A percentile compares a stretch with the other conserved stretches of the same genome.
phyloP scores from a whole-genome alignment of 2,329 filamentous ascomycete species.

The Exutisphaerella laricina region DNA sequence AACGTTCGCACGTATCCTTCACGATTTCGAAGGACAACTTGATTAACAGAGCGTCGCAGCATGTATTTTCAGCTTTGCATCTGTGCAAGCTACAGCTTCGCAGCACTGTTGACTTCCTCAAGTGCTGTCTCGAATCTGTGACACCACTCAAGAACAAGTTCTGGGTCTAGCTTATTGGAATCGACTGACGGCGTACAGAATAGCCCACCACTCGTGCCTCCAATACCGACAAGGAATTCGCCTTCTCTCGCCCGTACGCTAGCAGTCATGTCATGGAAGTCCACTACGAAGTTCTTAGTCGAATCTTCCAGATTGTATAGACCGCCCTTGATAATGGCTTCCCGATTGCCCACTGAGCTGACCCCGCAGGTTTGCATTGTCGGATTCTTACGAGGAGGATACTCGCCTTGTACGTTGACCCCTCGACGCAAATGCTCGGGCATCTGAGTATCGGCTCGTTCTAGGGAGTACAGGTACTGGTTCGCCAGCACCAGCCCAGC shows the following conservation, averaged over 20 bases:
- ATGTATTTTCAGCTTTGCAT: background rate
- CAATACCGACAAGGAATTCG: constrained; percentile 43
- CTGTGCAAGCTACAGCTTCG: background rate
- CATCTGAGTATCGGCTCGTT: constrained; percentile 35
- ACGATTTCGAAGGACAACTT: background rate
- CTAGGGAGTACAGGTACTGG: constrained; percentile 39
- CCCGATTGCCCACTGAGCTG: constrained; percentile 38
- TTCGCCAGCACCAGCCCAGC: constrained; percentile 40
- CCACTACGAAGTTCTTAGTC: constrained; percentile 37
- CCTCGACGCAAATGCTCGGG: constrained; percentile 29
- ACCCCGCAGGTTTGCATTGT: constrained; percentile 43
- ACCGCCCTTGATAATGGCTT: constrained; percentile 29
- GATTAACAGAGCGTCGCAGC: background rate
- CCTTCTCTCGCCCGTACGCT: constrained; percentile 42
- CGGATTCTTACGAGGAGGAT: constrained; percentile 29
- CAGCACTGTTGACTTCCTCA: constrained; percentile 15
- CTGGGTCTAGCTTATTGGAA: constrained; percentile 29
- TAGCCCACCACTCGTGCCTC: constrained; percentile 35
- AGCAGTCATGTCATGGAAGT: constrained; percentile 35
- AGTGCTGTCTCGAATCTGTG: constrained; percentile 21
- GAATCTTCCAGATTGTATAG: constrained; percentile 26
- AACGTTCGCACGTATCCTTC: background rate
- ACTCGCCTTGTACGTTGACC: constrained; percentile 36
- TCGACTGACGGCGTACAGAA: constrained; percentile 36
- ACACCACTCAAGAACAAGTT: constrained; percentile 26